Percentiles rank a stretch among this genome's conserved stretches.
Evolutionary conservation across 192 early-diverging fungal genomes (phyloP).

Genomic region (Cladochytrium replicatum): DNA sequence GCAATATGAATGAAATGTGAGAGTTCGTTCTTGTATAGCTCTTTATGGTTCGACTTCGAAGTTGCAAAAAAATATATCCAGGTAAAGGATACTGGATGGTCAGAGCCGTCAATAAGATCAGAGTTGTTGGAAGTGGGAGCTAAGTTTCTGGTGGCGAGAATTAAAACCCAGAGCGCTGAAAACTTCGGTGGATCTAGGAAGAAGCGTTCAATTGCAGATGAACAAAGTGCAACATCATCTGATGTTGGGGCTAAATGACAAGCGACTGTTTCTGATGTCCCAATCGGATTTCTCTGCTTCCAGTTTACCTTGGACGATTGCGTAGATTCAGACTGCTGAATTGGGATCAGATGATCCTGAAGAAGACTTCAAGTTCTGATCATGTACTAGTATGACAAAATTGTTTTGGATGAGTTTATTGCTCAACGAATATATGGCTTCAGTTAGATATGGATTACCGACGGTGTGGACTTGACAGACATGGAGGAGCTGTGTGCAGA

Average conservation of each 20-base stretch:
- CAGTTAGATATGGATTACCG: constrained; percentile 37
- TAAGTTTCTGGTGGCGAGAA: constrained; percentile 43
- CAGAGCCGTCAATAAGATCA: constrained; percentile 35
- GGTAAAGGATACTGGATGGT: constrained; percentile 58
- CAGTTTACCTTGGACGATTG: constrained; percentile 57
- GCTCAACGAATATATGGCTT: constrained; percentile 20
- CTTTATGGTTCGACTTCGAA: neutral
- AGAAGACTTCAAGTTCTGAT: constrained; percentile 23
- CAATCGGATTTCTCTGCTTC: constrained; percentile 48
- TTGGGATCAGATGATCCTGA: constrained; percentile 8
- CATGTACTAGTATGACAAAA: constrained; percentile 50
- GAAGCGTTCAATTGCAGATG: neutral
- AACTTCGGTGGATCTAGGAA: neutral
- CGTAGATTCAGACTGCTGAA: constrained; percentile 40
- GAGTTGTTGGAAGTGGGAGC: constrained; percentile 48
- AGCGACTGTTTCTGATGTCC: constrained; percentile 8
- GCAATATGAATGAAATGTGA: constrained; percentile 52
- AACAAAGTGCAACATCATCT: no score
- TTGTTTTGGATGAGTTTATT: neutral
- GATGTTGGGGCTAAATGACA: no score
- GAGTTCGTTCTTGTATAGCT: neutral
- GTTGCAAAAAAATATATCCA: constrained; percentile 35
- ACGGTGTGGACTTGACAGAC: constrained; percentile 43
- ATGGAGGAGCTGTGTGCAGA: constrained; percentile 43
- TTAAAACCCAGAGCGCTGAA: constrained; percentile 14